These are phyloP conservation scores for Penicillium sp. DNA, from an alignment of 2,329 filamentous ascomycete species.

Conservation along the genomic window DNA sequence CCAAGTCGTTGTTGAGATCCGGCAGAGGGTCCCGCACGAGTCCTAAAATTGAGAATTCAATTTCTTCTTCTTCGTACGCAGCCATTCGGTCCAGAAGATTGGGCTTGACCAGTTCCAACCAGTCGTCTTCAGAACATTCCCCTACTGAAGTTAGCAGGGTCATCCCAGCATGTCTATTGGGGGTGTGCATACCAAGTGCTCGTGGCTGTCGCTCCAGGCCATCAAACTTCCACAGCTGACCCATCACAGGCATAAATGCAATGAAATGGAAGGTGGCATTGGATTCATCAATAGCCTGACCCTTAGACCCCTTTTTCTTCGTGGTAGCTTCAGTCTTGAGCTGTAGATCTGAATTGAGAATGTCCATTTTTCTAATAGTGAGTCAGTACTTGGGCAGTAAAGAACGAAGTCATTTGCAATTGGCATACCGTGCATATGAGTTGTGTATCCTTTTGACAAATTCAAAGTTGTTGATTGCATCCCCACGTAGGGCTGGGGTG, in stretches of 20 bases:
- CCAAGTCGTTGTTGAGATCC: conserved; percentile 44
- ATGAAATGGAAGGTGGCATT: conserved; percentile 82
- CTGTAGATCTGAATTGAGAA: conserved; percentile 67
- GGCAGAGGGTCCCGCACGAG: conserved; percentile 65
- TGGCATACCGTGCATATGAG: conserved; percentile 67
- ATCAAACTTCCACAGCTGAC: conserved; percentile 82
- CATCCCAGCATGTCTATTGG: background rate
- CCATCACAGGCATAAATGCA: conserved; percentile 76
- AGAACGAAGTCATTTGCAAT: background rate
- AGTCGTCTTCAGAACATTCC: conserved; percentile 52
- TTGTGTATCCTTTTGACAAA: conserved; percentile 84
- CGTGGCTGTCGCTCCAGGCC: conserved; percentile 72
- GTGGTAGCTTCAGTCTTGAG: conserved; percentile 50
- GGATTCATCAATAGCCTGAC: conserved; percentile 47
- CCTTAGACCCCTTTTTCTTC: conserved; percentile 36
- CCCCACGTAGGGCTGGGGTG: conserved; percentile 69
- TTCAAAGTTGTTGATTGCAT: conserved; percentile 68
- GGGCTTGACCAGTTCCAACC: conserved; percentile 63
- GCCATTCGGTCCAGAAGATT: conserved; percentile 67
- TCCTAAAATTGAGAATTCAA: conserved; percentile 75
- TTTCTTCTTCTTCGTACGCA: conserved; percentile 61
- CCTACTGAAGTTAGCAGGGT: conserved; percentile 26
- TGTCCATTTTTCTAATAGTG: conserved; percentile 64
- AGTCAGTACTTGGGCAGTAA: conserved; percentile 1
- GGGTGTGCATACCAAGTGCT: conserved; percentile 51